A percentile compares a stretch with the other conserved stretches of the same genome.
Conservation (phyloP, 2,329 filamentous ascomycete genomes). For the Claviceps quebecensis region DNA sequence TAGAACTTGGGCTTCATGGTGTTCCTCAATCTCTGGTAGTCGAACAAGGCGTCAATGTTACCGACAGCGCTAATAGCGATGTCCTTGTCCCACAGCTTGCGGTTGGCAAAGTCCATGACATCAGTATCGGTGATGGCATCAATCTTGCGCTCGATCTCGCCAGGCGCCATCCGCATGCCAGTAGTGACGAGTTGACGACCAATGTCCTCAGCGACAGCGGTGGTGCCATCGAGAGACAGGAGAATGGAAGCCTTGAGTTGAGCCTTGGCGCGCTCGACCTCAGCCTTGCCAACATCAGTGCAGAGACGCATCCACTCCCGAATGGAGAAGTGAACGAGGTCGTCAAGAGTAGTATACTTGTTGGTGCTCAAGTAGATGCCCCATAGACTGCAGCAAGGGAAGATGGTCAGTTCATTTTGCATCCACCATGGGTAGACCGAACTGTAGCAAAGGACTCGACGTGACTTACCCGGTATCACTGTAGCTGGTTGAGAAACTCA, state of each 20-base stretch:
- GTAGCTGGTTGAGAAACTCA: conserved; percentile 99
- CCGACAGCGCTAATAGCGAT: conserved; percentile 88
- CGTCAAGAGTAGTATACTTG: conserved; percentile 74
- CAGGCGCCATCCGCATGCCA: conserved; percentile 76
- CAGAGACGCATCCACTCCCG: conserved; percentile 96
- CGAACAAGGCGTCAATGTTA: conserved; percentile 71
- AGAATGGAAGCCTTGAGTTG: conserved; percentile 98
- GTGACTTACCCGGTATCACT: conserved; percentile 87
- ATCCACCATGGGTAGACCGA: background rate
- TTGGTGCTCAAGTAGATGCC: conserved; percentile 97
- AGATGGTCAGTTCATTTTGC: background rate
- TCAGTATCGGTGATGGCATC: conserved; percentile 86
- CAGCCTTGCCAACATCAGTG: conserved; percentile 72
- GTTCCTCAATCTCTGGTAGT: conserved; percentile 66
- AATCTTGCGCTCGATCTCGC: conserved; percentile 89
- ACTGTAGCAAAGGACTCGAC: conserved; percentile 4
- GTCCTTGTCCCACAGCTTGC: conserved; percentile 95
- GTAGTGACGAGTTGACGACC: conserved; percentile 97
- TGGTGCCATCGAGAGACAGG: conserved; percentile 92
- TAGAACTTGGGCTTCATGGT: conserved; percentile 76
- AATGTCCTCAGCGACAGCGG: conserved; percentile 94
- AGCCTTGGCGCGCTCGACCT: conserved; percentile 96
- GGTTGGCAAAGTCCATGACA: conserved; percentile 90
- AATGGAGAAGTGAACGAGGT: conserved; percentile 95
- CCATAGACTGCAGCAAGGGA: conserved; percentile 59